Base-by-base conservation (phyloP, 2,329 filamentous ascomycete species). In the Ophiostoma triangulosporum region DNA sequence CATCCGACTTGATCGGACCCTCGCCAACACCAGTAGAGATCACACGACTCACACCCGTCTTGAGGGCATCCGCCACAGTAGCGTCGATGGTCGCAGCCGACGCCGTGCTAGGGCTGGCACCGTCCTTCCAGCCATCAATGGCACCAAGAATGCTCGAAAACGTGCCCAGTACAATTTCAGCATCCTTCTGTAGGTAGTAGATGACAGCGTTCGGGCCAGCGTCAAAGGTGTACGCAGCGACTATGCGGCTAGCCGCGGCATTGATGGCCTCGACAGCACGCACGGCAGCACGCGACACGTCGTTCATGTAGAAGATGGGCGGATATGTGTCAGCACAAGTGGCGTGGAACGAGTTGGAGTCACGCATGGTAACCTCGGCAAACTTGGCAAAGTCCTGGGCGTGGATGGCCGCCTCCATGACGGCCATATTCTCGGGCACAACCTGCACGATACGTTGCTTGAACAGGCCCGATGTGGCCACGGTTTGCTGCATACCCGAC, bases 231-330 rank as follows among this genome's bases (percentile, higher is more conserved):
- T 98, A 98, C 3, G 93, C 93, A 3, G 88, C 89, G 17, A 97
- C 77, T 0, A 79, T 83, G 70, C 81, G 84, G 52, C 88, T 89
- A 4, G 86, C 88, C 24, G 77, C 76, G 52, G 76, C 75, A 65
- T 98, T 98, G 71, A 97, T 87, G 61, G 83, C 78, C 72, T 98
- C 89, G 29, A 96, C 90, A 15, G 88, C 82, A 51, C 88, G 78
- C 56, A 98, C 88, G 6, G 91, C 89, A 1, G 91, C 88, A 35
- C 86, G 76, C 20, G 85, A 91, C 15, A 91, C 83, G 66, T 98
- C 93, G 70, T 96, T 98, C 76, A 98, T 83, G 75, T 98, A 98
- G 70, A 95, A 96, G 65, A 98, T 98, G 17, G 94, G 93, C 45
- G 94, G 93, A 70, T 88, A 89, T 1, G 93, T 97, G 67, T 98